phyloP scores from a whole-genome alignment of 306 rosid genomes.

The Vachellia collinsii region DNA sequence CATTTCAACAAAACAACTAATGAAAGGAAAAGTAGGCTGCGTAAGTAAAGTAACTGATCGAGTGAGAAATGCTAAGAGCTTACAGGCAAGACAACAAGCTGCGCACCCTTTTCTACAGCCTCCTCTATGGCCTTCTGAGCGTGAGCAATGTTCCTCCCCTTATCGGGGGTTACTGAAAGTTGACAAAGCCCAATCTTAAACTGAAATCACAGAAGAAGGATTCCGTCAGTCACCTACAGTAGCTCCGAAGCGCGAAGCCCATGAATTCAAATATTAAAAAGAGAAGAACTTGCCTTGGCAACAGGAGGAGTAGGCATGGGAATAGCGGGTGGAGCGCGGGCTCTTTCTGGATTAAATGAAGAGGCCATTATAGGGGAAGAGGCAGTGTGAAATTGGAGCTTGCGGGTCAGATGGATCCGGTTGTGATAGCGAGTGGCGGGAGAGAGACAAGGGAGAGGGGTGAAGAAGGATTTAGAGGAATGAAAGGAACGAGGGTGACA shows the following conservation, averaged over 20 bases:
- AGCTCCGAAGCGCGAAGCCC: not conserved
- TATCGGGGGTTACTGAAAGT: constrained; percentile 77
- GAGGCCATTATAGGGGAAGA: constrained; percentile 63
- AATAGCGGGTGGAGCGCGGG: constrained; percentile 76
- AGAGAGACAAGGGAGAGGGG: not conserved
- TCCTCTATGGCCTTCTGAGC: constrained; percentile 80
- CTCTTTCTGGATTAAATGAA: constrained; percentile 60
- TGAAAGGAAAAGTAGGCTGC: not conserved
- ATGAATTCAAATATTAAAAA: not conserved
- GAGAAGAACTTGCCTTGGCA: constrained; percentile 54
- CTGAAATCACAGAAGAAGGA: constrained; percentile 41
- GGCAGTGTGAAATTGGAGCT: constrained; percentile 31
- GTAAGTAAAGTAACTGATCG: not conserved
- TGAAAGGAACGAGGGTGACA: constrained; percentile 41
- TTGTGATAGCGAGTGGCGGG: constrained; percentile 15
- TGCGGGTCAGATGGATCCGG: constrained; percentile 26
- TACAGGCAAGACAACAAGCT: constrained; percentile 85
- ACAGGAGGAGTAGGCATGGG: constrained; percentile 71
- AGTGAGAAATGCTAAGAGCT: constrained; percentile 30
- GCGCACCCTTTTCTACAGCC: constrained; percentile 79
- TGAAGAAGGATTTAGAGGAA: constrained; percentile 26
- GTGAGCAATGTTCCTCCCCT: constrained; percentile 76
- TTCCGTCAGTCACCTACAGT: not conserved
- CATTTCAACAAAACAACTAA: not conserved
- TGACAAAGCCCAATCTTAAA: constrained; percentile 91